These are phyloP conservation scores for Colletotrichum sp. DNA, from an alignment of 2,329 filamentous ascomycete genomes.

Conservation along the genomic window DNA sequence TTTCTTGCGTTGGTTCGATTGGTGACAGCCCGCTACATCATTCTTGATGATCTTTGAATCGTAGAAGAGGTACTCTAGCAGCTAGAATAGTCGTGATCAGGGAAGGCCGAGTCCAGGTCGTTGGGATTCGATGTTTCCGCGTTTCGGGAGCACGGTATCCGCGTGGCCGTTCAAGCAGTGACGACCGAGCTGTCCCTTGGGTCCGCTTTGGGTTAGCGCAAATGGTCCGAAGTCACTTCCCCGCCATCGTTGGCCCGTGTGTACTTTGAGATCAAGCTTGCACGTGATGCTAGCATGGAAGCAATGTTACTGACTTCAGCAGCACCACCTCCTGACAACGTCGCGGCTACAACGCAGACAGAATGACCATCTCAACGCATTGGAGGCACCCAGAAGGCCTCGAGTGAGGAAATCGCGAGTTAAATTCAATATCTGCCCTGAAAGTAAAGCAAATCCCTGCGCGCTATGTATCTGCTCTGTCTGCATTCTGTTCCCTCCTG, in stretches of 20 bases:
- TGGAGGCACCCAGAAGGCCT: neutral
- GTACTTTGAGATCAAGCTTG: neutral
- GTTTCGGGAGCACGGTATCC: conserved; percentile 20
- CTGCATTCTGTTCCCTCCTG: neutral
- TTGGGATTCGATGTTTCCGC: neutral
- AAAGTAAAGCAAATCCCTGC: neutral
- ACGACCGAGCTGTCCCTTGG: conserved; percentile 8
- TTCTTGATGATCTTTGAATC: neutral
- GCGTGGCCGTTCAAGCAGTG: neutral
- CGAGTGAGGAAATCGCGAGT: neutral
- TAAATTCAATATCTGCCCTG: neutral
- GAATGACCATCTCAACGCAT: neutral
- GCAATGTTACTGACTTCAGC: neutral
- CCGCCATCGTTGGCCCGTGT: conserved; percentile 1
- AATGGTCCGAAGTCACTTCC: neutral
- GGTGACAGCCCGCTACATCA: conserved; percentile 3
- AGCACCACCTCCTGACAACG: neutral
- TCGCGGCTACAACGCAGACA: neutral
- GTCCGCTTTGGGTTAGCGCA: neutral
- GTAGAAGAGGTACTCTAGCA: neutral
- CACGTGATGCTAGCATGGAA: neutral
- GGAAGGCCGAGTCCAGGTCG: neutral
- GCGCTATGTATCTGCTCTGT: neutral
- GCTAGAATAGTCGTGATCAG: neutral
- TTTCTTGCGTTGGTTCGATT: neutral